A percentile compares a stretch with the other conserved stretches of the same genome.
Conservation (phyloP, 495 filamentous ascomycete genomes). For the Gamarada debralockiae region DNA sequence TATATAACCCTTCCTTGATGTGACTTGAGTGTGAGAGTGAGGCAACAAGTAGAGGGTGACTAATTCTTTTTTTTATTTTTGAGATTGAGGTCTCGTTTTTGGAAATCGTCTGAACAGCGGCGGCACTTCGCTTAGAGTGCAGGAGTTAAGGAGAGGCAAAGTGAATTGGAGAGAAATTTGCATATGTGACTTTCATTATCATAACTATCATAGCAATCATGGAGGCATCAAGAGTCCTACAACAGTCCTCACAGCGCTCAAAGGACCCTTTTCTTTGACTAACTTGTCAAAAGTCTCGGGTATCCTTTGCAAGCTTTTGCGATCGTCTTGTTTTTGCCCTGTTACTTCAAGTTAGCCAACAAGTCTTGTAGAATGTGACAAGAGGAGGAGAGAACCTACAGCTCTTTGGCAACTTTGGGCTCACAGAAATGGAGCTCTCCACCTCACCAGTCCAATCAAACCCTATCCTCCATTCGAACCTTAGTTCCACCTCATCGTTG, state of each 20-base stretch:
- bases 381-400: constrained; percentile 38
- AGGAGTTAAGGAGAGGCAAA: no score
- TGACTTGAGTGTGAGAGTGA: no score
- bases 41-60: no score
- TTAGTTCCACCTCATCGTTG: constrained; percentile 25
- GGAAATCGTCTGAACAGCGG: no score
- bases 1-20: no score
- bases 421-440: constrained; percentile 42
- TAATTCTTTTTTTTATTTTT: no score
- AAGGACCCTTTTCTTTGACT: constrained; percentile 43
- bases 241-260: constrained; percentile 47
- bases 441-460: constrained; percentile 66
- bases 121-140: no score
- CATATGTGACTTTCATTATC: not conserved
- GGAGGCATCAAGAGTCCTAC: constrained; percentile 40
- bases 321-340: constrained; percentile 50
- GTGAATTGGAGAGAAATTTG: no score
- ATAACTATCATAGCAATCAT: constrained; percentile 1
- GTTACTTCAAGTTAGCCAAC: not conserved
- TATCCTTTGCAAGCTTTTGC: constrained; percentile 42
- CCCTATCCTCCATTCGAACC: constrained; percentile 51
- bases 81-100: no score
- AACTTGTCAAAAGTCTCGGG: constrained; percentile 49
- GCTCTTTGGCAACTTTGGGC: constrained; percentile 42
- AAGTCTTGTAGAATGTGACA: not conserved